Percentiles rank a stretch among this genome's conserved stretches.
Evolutionary conservation across 1,284 basidiomycete genomes (phyloP).

Genomic region (Puccinia coronata): DNA sequence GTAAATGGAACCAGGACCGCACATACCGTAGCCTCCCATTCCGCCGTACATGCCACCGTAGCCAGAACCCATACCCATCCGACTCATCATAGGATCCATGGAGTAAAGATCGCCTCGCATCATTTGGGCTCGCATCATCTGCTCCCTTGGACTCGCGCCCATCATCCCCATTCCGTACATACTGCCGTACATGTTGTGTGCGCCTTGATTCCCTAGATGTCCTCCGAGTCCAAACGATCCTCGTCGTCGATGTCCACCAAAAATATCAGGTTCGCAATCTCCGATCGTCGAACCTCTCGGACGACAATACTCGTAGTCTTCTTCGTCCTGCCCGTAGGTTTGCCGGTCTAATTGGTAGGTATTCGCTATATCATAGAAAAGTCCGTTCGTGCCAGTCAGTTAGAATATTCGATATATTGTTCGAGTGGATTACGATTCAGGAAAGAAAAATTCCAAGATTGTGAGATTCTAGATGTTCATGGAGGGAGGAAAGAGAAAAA

Average conservation of each 20-base stretch:
- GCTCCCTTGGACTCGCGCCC: conserved; percentile 18
- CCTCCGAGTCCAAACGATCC: not conserved
- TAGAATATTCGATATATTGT: not conserved
- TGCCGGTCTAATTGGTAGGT: conserved; percentile 5
- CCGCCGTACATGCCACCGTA: conserved; percentile 35
- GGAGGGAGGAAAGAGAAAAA: not conserved
- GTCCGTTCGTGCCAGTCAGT: not conserved
- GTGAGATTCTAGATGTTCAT: not conserved
- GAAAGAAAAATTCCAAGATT: not conserved
- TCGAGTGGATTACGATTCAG: not conserved
- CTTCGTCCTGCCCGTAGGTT: conserved; percentile 4
- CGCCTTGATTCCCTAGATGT: not conserved
- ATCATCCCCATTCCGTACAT: conserved; percentile 20
- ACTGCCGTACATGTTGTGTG: conserved; percentile 10
- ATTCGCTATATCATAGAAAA: not conserved
- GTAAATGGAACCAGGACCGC: conserved; percentile 17
- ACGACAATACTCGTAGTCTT: conserved; percentile 28
- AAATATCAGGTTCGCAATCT: conserved; percentile 22
- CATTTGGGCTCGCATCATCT: conserved; percentile 37
- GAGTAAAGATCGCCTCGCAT: conserved; percentile 25
- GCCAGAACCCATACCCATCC: conserved; percentile 15
- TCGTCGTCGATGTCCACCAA: conserved; percentile 3
- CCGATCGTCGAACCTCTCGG: conserved; percentile 31
- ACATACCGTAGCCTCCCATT: conserved; percentile 30
- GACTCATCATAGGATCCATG: conserved; percentile 31